Evolutionary conservation across 2,329 filamentous ascomycete genomes (phyloP), one percentile per base, ranked within the genome.

Genomic region (Zasmidium citrigriseum): DNA sequence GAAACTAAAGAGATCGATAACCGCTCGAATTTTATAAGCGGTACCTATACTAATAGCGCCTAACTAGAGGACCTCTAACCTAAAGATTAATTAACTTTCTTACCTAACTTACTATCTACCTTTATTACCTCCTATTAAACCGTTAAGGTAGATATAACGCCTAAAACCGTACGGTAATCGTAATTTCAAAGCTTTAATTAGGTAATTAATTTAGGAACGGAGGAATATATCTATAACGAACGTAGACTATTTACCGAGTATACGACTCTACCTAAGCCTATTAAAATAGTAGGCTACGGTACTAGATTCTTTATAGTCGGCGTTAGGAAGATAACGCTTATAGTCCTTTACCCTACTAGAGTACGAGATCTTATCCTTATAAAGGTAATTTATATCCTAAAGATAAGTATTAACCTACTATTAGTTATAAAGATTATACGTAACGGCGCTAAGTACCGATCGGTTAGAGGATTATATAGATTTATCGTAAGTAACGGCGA

Each of bases 41-140:
- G 27, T 14, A 14, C 14, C 7, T 38, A 29, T 41, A 52, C 2
- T 10, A 23, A 52, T 41, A 44, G 44, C 4, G 24, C 18, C 16
- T 41, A 44, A 23, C 27, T 52, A 52, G 29, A 25, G 50, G 48
- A 52, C 48, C 18, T 44, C 29, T n/a, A 18, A 23, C 50, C 25
- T 29, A 34, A 52, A 34, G 1, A 27, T 14, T 52, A 16, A 4
- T 20, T 14, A 21, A n/a, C 27, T 10, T 52, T 52, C 7, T 29
- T 22, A n/a, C 29, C 21, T 12, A 20, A 52, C 4, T 38, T 52
- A 52, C 27, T 24, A 24, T 2, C 27, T 34, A 34, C 27, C n/a
- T n/a, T n/a, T n/a, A n/a, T 34, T 34, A 34, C 27, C 27, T 14
- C 7, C 7, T 14, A 7, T 7, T 7, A n/a, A 7, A 25, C 22